phyloP scores from a whole-genome alignment of 2,329 filamentous ascomycete genomes.

The Trichoderma semiorbis region DNA sequence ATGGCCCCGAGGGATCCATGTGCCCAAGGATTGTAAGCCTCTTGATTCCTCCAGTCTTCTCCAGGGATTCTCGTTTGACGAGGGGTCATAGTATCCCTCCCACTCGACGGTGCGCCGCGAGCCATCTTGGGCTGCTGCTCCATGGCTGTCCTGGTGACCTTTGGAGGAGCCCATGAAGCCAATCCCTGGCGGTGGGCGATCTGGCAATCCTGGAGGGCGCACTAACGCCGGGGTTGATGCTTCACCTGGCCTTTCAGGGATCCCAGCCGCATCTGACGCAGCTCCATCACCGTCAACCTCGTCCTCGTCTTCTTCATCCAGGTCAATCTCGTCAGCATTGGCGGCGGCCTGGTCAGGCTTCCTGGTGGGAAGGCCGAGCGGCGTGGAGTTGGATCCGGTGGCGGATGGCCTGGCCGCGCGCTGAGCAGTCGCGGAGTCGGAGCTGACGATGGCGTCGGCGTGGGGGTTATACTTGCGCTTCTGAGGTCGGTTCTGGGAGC shows the following conservation, averaged over 20 bases:
- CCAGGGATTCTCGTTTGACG: constrained; percentile 73
- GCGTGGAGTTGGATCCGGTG: constrained; percentile 40
- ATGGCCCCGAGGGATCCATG: constrained; percentile 39
- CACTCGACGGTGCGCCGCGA: constrained; percentile 49
- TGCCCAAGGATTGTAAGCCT: constrained; percentile 42
- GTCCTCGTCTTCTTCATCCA: constrained; percentile 36
- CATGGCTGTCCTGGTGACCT: constrained; percentile 3
- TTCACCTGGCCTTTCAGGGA: not conserved
- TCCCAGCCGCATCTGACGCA: not conserved
- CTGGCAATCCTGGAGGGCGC: constrained; percentile 33
- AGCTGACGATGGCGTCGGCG: constrained; percentile 41
- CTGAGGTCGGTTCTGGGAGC: constrained; percentile 48
- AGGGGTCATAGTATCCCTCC: constrained; percentile 64
- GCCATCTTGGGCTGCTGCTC: constrained; percentile 10
- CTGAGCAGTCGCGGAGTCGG: constrained; percentile 28
- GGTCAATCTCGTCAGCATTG: constrained; percentile 46
- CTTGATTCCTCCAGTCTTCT: constrained; percentile 48
- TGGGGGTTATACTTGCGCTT: constrained; percentile 64
- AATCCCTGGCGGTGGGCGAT: constrained; percentile 28
- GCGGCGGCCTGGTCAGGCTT: constrained; percentile 11
- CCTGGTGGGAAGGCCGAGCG: constrained; percentile 26
- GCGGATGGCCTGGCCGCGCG: constrained; percentile 25
- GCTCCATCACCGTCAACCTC: constrained; percentile 27
- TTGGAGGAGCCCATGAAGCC: constrained; percentile 14
- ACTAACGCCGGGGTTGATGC: constrained; percentile 27